Base-by-base conservation (phyloP, 345 rosid species). In the Gossypioides kirkii region DNA sequence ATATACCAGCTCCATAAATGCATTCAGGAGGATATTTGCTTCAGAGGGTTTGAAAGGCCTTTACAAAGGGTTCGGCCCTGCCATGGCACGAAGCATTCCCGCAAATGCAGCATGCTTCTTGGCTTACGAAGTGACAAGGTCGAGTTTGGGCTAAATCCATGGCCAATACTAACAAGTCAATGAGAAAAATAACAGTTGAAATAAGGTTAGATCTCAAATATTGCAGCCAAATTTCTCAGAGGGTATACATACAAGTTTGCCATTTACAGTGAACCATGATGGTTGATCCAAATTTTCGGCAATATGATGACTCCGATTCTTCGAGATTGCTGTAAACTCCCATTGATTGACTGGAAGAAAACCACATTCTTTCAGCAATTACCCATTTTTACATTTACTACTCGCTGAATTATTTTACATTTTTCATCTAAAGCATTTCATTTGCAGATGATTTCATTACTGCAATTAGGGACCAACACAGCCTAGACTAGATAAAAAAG, bases 31-130 rank as follows among this genome's bases (percentile, higher is more conserved):
- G 89, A 90, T 91, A 60, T 72, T 90, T 69, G 92, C 88, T 28
- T 77, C 93, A 0, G 98, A 95, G 78, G 96, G 99, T 47, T 79
- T 85, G 65, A 95, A 93, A 80, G 99, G 99, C 61, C 77, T 95
- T 79, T 95, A 95, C 87, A 93, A 84, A 79, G 99, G 99, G 50
- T 95, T 95, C 20, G 92, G 96, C 62, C 94, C 98, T 42, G 99
- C 99, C 46, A 91, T 95, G 99, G 96, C 84, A 12, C 85, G 98
- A 73, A 95, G 99, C 72, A 82, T 95, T 61, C 98, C 98, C 36
- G 99, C 99, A 22, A 95, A 95, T 86, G 98, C 97, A 43, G 98
- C 94, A 13, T 92, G 98, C 78, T 95, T 95, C 93, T 84, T 95
- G 87, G 98, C 93, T 8, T 90, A 88, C 66, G 99, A 95, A 78